Base-by-base conservation (phyloP, 805 yeast species). In the Starmerella kuoi region DNA sequence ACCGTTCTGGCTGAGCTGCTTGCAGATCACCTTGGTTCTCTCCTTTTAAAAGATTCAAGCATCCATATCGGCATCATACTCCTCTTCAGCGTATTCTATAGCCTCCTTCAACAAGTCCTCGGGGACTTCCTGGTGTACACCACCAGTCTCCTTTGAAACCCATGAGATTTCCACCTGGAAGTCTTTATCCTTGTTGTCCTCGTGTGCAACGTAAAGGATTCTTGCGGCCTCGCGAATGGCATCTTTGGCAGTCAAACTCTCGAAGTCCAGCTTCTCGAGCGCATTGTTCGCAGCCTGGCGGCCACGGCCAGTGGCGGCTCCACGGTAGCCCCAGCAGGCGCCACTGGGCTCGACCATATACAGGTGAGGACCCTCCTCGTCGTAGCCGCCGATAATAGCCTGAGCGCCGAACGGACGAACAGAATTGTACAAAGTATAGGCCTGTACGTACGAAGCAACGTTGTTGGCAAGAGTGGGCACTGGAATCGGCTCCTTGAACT, bases 291-390 rank as follows among this genome's bases (percentile, higher is more conserved):
- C 98, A n/a, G 84, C 75, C 63, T 91, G 99, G 63, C 97, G 77
- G 37, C 99, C 99, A 62, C 88, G 91, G 50, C 99, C 99, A 3
- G 96, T 76, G 15, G 99, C 98, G 31, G 95, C 94, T 47, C 95
- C 98, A 42, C 74, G 71, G 65, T 91, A 91, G 39, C 99, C 99
- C 97, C 98, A 93, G 58, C 79, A 85, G 1, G 85, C 69, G 48
- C 99, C 99, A 61, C 93, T 82, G 54, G 99, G 98, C 61, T 91
- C 99, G 45, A 91, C 70, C 96, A 88, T 91, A 65, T 80, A 88
- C 55, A 91, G 72, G 61, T 88, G 96, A 18, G 93, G 74, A 11
- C 96, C 97, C 47, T 81, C 74, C 33, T 75, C 79, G 60, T 88
- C 97, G 37, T 83, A 75, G 51, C 98, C 98, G 40, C 96, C 98